Evolutionary conservation across 1,284 basidiomycete species (phyloP).

Genomic region (Chalciporus sp.): DNA sequence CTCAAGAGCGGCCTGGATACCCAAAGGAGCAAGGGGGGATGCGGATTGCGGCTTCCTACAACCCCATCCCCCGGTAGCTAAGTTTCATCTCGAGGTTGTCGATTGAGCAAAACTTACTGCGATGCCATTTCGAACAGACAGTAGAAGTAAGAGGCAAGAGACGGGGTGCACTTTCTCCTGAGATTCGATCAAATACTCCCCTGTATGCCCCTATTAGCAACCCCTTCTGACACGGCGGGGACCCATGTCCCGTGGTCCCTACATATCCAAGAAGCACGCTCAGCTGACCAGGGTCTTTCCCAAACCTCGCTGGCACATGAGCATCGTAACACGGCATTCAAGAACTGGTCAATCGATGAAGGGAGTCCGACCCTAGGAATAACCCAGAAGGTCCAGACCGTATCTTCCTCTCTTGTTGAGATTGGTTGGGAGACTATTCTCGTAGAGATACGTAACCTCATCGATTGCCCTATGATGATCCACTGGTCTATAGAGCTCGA

Average conservation of each 20-base stretch:
- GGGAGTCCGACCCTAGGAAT: neutral
- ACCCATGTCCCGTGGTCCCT: neutral
- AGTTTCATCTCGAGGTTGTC: neutral
- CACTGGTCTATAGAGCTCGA: neutral
- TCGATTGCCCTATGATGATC: neutral
- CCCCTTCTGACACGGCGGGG: neutral
- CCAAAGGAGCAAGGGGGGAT: slow-evolving; percentile 61
- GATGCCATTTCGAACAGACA: slow-evolving; percentile 14
- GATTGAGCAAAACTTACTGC: slow-evolving; percentile 13
- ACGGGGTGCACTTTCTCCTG: neutral
- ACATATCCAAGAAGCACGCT: too few relatives aligned
- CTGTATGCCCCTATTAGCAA: neutral
- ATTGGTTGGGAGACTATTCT: neutral
- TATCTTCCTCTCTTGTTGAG: neutral
- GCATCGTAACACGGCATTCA: neutral
- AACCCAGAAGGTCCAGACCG: neutral
- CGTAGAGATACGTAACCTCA: neutral
- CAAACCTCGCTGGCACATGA: slow-evolving; percentile 1
- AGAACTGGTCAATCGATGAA: neutral
- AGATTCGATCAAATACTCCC: neutral
- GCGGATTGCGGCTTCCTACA: slow-evolving; percentile 39
- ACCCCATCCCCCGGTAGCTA: neutral
- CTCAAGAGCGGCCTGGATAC: slow-evolving; percentile 60
- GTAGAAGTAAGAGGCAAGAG: neutral
- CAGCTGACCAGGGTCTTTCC: slow-evolving; percentile 3